Conservation (phyloP, 2,329 filamentous ascomycete genomes). For the Colletotrichum incanum region DNA sequence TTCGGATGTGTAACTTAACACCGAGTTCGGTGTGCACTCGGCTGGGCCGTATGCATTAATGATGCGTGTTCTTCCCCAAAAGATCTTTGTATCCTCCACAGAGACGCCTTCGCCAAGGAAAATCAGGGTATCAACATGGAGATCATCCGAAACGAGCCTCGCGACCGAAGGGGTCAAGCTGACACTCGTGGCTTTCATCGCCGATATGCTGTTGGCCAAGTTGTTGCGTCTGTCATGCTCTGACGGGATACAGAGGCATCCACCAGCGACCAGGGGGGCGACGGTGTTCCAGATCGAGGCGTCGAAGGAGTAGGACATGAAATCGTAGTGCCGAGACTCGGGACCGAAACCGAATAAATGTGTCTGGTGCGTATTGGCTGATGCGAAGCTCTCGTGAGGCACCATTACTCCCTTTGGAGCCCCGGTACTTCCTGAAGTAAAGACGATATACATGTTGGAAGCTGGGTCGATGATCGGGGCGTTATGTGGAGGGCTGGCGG, state of each 20-base stretch:
- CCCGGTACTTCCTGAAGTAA: background rate
- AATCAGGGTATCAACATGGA: background rate
- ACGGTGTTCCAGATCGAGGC: conserved; percentile 45
- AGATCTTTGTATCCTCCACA: background rate
- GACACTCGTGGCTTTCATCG: background rate
- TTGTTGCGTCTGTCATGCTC: background rate
- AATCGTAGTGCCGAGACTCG: conserved; percentile 45
- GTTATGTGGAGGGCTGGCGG: background rate
- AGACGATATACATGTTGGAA: conserved; percentile 3
- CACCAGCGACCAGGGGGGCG: background rate
- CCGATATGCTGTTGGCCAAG: background rate
- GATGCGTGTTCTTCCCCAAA: background rate
- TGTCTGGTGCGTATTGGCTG: background rate
- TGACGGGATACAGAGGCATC: background rate
- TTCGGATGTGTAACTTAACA: background rate
- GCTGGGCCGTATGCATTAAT: background rate
- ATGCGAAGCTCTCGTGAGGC: background rate
- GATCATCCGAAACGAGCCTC: background rate
- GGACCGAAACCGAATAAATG: background rate
- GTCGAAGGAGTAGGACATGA: conserved; percentile 53
- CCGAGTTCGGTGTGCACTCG: background rate
- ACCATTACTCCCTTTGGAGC: background rate
- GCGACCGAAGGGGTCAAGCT: background rate
- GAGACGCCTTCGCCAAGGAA: background rate
- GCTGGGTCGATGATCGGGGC: background rate